Evolutionary conservation across 805 yeast genomes (phyloP), one percentile per base, ranked within the genome.

Genomic region (Saccharomycopsis sp.): DNA sequence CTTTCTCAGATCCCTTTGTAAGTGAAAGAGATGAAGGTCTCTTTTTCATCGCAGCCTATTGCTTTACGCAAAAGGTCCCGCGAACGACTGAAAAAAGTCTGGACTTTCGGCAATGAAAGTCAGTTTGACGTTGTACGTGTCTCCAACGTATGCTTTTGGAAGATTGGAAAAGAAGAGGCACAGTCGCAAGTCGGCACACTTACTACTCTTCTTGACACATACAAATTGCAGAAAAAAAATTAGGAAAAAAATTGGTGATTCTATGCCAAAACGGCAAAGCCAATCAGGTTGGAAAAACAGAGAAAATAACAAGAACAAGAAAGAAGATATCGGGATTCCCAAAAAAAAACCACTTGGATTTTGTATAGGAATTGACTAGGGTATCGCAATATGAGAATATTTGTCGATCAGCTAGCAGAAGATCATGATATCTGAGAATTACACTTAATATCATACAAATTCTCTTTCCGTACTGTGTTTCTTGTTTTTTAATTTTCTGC

Each of bases 1-100:
- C 21, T 44, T 44, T 44, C 12, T 44, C 48, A 44, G 48, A 44
- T 16, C 48, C 48, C 21, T 44, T 44, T 12, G 48, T 44, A 18
- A 44, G 48, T 16, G 48, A 44, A 44, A 44, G 48, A 44, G 48
- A 44, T 44, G 48, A 44, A 16, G 48, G 48, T 18, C 48, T 44
- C 48, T 44, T 44, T 44, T 44, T 44, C 48, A 44, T 44, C 16
- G 21, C 21, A 44, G 37, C 37, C 37, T 29, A 12, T 29, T 29
- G 12, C 37, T 29, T 5, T 29, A 7, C 37, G 12, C 37, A 29
- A 12, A 29, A 29, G 37, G 37, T 29, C 12, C 12, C 9, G 37
- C 9, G 9, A 29, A 12, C 12, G 12, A 12, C 37, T 29, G 5
- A 12, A 29, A 29, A 29, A 12, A 29, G 5, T 29, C 12, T 29